These are phyloP conservation scores for Mycena rosella DNA, from an alignment of 768 basidiomycete genomes.

Conservation along the genomic window DNA sequence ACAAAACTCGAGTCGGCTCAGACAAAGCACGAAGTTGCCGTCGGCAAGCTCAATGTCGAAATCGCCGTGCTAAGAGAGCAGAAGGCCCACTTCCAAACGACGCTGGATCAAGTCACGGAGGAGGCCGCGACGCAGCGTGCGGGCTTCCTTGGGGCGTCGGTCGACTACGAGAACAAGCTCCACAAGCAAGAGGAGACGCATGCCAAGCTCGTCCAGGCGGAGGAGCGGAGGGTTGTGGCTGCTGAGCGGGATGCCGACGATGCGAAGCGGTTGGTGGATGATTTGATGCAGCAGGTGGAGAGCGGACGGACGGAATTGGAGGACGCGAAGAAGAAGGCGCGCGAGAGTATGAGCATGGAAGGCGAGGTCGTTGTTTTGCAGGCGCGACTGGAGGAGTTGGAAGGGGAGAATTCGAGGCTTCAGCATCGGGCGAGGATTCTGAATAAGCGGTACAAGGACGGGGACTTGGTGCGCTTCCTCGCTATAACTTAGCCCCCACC, in stretches of 20 bases:
- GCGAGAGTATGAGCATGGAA: conserved; percentile 20
- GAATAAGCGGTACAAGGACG: conserved; percentile 56
- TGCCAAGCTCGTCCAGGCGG: conserved; percentile 38
- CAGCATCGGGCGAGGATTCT: conserved; percentile 45
- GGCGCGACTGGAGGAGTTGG: conserved; percentile 35
- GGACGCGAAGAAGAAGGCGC: conserved; percentile 24
- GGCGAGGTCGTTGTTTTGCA: conserved; percentile 33
- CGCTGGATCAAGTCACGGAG: conserved; percentile 43
- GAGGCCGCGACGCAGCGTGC: conserved; percentile 42
- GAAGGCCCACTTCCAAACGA: conserved; percentile 46
- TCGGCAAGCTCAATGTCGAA: conserved; percentile 52
- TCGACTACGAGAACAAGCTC: conserved; percentile 45
- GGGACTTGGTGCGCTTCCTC: conserved; percentile 57
- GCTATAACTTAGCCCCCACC: neutral
- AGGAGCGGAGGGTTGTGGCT: conserved; percentile 43
- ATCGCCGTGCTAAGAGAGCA: conserved; percentile 57
- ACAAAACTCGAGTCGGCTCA: too few species aligned
- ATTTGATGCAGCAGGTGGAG: conserved; percentile 32
- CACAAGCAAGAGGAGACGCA: conserved; percentile 41
- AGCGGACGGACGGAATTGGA: conserved; percentile 28
- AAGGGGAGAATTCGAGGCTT: conserved; percentile 43
- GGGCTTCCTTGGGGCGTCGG: conserved; percentile 28
- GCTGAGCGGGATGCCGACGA: conserved; percentile 44
- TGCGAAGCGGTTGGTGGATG: conserved; percentile 35
- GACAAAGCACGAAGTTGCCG: conserved; percentile 47